Conservation (phyloP, 768 basidiomycete species). For the Boletus subcaerulescens region DNA sequence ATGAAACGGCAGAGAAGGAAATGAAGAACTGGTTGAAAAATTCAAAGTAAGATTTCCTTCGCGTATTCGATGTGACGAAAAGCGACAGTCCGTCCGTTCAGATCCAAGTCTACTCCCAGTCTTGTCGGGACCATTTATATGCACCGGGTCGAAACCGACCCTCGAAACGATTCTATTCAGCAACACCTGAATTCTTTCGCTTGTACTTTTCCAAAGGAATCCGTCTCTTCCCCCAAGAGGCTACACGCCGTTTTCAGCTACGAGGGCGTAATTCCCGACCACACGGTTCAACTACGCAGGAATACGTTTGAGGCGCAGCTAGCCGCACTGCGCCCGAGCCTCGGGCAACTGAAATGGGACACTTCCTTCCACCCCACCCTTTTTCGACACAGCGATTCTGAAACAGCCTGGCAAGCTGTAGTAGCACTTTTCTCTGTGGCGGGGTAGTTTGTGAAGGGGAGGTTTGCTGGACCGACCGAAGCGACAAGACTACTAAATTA, state of each 20-base stretch:
- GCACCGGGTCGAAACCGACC: slow-evolving; percentile 9
- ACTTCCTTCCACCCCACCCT: neutral
- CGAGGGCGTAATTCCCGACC: accelerated
- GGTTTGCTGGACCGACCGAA: too few relatives aligned
- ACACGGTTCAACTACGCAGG: neutral
- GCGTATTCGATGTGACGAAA: neutral
- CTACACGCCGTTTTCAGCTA: slow-evolving; percentile 10
- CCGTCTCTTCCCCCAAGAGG: neutral
- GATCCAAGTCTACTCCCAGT: slow-evolving; percentile 2
- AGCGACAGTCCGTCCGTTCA: neutral
- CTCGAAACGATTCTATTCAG: neutral
- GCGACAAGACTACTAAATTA: too few relatives aligned
- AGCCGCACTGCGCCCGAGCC: neutral
- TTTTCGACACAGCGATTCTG: neutral
- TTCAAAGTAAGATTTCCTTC: neutral
- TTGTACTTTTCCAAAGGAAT: neutral
- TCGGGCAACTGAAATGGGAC: neutral
- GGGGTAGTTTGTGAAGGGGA: too few relatives aligned
- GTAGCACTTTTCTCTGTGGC: slow-evolving; percentile 2
- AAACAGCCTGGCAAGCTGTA: slow-evolving; percentile 12
- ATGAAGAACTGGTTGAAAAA: slow-evolving; percentile 6
- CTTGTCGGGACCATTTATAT: slow-evolving; percentile 14
- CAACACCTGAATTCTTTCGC: slow-evolving; percentile 9
- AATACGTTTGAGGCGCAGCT: neutral
- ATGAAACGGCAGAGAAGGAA: neutral